phyloP scores from a whole-genome alignment of 345 rosid genomes.

The Hypericum androsaemum region DNA sequence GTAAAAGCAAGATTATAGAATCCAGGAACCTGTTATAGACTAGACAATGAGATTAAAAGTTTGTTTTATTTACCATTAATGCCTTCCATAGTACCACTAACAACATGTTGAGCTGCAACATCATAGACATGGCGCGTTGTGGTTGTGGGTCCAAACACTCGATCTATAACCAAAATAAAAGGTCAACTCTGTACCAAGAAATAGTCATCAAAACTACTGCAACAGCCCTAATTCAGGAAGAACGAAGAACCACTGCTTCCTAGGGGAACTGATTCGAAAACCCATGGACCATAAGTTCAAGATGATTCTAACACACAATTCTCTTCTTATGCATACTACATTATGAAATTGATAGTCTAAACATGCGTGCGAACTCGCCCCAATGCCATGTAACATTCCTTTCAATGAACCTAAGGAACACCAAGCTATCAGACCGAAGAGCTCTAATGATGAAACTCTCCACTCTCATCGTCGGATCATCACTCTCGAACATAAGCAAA shows the following conservation, averaged over 20 bases:
- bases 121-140: constrained; percentile 99
- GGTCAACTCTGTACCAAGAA: too few relatives aligned
- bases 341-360: too few relatives aligned
- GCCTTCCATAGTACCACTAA: constrained; percentile 96
- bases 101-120: constrained; percentile 93
- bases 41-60: constrained; percentile 3
- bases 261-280: too few relatives aligned
- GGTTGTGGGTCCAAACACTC: constrained; percentile 97
- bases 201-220: too few relatives aligned
- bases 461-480: neutral
- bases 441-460: too few relatives aligned
- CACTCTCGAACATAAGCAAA: neutral
- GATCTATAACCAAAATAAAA: constrained; percentile 35
- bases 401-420: too few relatives aligned
- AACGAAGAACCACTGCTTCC: neutral
- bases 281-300: neutral
- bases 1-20: constrained; percentile 18
- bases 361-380: too few relatives aligned
- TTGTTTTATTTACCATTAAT: constrained; percentile 50
- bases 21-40: constrained; percentile 1
- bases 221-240: neutral
- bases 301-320: neutral
- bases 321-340: too few relatives aligned
- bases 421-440: too few relatives aligned
- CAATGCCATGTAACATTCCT: too few relatives aligned